A percentile compares a stretch with the other conserved stretches of the same genome.
Evolutionary conservation across 768 basidiomycete genomes (phyloP).

Genomic region (Suillus subaureus): DNA sequence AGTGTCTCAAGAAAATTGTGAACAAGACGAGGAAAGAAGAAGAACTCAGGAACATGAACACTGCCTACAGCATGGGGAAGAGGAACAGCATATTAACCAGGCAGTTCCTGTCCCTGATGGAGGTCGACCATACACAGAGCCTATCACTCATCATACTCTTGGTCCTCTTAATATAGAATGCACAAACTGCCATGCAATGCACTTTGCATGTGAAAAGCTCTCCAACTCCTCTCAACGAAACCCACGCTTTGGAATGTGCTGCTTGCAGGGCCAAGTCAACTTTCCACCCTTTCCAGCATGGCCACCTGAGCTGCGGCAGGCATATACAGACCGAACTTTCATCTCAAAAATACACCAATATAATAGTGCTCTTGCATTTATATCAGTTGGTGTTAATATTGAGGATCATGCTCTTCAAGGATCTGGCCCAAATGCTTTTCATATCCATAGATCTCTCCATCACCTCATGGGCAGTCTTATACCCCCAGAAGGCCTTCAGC

Average conservation of each 20-base stretch:
- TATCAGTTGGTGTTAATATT: slow-evolving; percentile 35
- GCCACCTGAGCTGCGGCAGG: slow-evolving; percentile 16
- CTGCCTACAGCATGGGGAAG: too few relatives aligned
- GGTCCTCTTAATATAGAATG: slow-evolving; percentile 15
- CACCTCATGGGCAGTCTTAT: slow-evolving; percentile 38
- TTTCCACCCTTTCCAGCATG: slow-evolving; percentile 23
- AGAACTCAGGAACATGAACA: too few relatives aligned
- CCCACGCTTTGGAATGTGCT: slow-evolving; percentile 29
- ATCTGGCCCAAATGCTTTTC: slow-evolving; percentile 37
- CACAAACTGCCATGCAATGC: slow-evolving; percentile 21
- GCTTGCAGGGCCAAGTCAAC: slow-evolving; percentile 27
- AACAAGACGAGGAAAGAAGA: too few relatives aligned
- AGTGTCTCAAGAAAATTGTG: too few relatives aligned
- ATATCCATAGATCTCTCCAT: slow-evolving; percentile 38
- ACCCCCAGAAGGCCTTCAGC: slow-evolving; percentile 20
- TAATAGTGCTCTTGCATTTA: slow-evolving; percentile 44
- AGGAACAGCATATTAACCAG: too few relatives aligned
- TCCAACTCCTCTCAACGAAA: background rate
- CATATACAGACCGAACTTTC: slow-evolving; percentile 29
- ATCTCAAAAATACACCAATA: slow-evolving; percentile 41
- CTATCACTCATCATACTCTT: too few relatives aligned
- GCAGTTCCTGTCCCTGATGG: too few relatives aligned
- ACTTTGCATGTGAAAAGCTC: slow-evolving; percentile 20
- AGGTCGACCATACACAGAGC: too few relatives aligned
- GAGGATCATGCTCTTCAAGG: slow-evolving; percentile 32